These are phyloP conservation scores for Epichloe sibirici DNA, from an alignment of 2,329 filamentous ascomycete genomes.

Conservation along the genomic window DNA sequence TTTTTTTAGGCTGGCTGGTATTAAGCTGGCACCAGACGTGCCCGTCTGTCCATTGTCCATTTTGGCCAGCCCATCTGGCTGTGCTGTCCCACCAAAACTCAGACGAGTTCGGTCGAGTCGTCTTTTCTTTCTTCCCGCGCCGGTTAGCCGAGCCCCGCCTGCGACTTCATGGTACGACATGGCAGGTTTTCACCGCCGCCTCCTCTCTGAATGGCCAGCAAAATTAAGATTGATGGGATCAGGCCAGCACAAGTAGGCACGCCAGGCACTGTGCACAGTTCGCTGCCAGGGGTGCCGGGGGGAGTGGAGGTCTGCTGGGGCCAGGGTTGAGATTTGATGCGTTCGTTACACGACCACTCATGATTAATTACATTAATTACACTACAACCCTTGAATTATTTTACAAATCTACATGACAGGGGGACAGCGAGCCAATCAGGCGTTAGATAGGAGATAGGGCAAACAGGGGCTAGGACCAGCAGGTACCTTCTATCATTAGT, in stretches of 20 bases:
- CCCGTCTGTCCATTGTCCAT: background rate
- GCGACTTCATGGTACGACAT: no score
- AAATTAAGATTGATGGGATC: background rate
- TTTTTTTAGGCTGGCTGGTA: background rate
- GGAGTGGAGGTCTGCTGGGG: background rate
- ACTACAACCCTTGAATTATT: no score
- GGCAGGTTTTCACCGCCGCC: slow-evolving; percentile 10
- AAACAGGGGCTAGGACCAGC: no score
- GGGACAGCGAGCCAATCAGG: no score
- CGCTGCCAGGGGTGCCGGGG: background rate
- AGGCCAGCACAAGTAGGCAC: background rate
- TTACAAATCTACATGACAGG: no score
- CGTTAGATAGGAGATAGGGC: no score
- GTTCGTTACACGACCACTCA: background rate
- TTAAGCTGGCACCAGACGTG: background rate
- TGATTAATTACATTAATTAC: no score
- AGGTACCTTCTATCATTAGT: no score
- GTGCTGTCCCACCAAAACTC: background rate
- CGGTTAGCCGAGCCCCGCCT: no score
- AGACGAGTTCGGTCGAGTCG: background rate
- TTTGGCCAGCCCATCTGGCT: background rate
- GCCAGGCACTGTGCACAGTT: background rate
- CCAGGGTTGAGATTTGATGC: background rate
- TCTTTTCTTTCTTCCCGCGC: background rate
- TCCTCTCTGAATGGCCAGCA: slow-evolving; percentile 6